These are phyloP conservation scores for Cryptosporidium sp. DNA, from an alignment of 169 alveolate species.

Conservation along the genomic window DNA sequence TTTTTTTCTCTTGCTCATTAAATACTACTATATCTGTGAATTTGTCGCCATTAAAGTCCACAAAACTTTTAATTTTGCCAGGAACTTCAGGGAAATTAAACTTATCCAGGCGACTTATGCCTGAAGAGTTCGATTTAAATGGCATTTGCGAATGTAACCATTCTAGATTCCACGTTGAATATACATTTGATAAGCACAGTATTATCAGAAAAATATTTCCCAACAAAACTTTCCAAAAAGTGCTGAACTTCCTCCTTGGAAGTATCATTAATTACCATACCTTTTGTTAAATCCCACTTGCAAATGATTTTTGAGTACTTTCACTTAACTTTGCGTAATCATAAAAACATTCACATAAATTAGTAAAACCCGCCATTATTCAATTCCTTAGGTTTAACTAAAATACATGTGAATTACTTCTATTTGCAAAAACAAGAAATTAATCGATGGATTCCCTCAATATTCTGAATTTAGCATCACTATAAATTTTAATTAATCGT, in stretches of 20 bases:
- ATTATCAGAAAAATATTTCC: constrained; percentile 14
- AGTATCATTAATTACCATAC: background rate
- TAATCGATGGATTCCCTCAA: background rate
- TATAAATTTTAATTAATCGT: too few species aligned
- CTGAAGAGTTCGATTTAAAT: constrained; percentile 17
- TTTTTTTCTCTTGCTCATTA: constrained; percentile 6
- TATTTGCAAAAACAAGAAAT: background rate
- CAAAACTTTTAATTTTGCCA: constrained; percentile 52
- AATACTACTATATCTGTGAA: constrained; percentile 35
- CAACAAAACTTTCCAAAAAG: constrained; percentile 16
- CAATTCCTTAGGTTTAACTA: background rate
- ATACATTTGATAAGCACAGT: constrained; percentile 14
- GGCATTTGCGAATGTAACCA: constrained; percentile 29
- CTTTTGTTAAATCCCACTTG: background rate
- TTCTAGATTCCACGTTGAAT: constrained; percentile 50
- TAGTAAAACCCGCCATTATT: background rate
- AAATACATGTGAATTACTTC: background rate
- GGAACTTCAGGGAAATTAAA: constrained; percentile 7
- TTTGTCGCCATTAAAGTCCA: constrained; percentile 53
- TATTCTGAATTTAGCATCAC: background rate
- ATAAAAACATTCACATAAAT: background rate
- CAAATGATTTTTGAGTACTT: background rate
- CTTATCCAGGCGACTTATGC: background rate
- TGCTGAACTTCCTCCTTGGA: constrained; percentile 8
- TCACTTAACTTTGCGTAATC: background rate